Evolutionary conservation across 768 basidiomycete species (phyloP), one percentile per base, ranked within the genome.

Genomic region (Royoungia palumana): DNA sequence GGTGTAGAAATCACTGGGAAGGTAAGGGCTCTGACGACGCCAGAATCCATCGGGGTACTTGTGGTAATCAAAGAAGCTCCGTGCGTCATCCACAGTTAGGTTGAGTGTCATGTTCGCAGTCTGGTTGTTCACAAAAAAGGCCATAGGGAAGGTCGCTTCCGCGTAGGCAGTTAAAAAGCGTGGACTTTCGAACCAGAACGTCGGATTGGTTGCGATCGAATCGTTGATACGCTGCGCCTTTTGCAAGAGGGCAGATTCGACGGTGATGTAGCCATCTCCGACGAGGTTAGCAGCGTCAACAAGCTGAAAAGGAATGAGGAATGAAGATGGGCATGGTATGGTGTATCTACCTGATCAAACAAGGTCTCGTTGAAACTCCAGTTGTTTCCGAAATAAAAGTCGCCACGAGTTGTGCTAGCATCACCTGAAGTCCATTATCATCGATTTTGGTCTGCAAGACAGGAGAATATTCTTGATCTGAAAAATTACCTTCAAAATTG

Each of bases 311-410:
- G 2, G 9, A n/a, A 28, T 55, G 4, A 52, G 35, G 2, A 35
- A 36, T 22, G 19, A 35, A 41, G 5, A 17, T 12, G 3, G 0
- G 9, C 1, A 17, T 6, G 0, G 9, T 19, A 1, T 0, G 8
- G 17, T 24, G 16, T 37, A 28, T 49, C 10, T 37, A 47, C 61
- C 47, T 58, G 45, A 13, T 55, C 46, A 17, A 62, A 62, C 50
- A 62, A 30, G 5, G 62, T 62, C 45, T 64, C 62, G 13, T 62
- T 62, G 48, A 64, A 64, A 11, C 27, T 50, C 13, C 16, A 61
- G 38, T 63, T 64, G 42, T 63, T 17, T 6, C 61, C 62, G 17
- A 62, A 63, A 35, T 64, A 64, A 41, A 19, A 61, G 35, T 62
- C 61, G 12, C 45, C 58, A 1, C 58, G 61, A 4, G 61, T 62